phyloP scores from a whole-genome alignment of 1,284 basidiomycete species.

The Cutaneotrichosporon mucoides region DNA sequence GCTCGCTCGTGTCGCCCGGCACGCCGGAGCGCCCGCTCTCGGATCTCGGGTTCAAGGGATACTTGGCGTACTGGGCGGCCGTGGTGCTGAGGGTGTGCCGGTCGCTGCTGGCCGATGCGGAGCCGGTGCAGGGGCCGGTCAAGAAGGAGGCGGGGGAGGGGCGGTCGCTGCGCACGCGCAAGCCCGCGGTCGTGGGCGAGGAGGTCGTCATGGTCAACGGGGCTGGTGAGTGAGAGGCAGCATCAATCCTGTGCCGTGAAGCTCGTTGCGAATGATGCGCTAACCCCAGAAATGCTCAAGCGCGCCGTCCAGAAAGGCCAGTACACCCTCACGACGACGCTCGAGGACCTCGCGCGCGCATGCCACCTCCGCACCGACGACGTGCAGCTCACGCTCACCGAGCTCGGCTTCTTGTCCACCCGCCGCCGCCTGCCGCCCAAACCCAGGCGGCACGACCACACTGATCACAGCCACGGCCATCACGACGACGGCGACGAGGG shows the following conservation, averaged over 20 bases:
- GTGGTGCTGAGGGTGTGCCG: conserved; percentile 77
- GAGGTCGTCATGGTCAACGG: conserved; percentile 18
- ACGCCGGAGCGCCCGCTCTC: conserved; percentile 94
- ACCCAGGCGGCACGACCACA: too few relatives aligned
- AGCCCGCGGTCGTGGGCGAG: conserved; percentile 6
- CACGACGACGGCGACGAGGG: conserved; percentile 24
- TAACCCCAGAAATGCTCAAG: conserved; percentile 9
- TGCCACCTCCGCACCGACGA: conserved; percentile 82
- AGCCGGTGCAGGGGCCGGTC: neutral
- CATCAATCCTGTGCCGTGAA: neutral
- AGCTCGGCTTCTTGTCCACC: conserved; percentile 69
- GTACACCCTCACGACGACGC: conserved; percentile 58
- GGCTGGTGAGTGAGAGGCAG: conserved; percentile 17
- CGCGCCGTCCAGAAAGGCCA: conserved; percentile 18
- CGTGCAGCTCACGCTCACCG: conserved; percentile 77
- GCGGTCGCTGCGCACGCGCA: conserved; percentile 17
- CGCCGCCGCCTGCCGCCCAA: conserved; percentile 23
- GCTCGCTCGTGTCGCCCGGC: conserved; percentile 61
- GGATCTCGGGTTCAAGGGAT: conserved; percentile 84
- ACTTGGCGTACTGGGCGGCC: conserved; percentile 86
- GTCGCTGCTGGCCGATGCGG: conserved; percentile 46
- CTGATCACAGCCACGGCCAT: too few relatives aligned
- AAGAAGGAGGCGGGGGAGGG: conserved; percentile 7
- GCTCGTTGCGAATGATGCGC: neutral
- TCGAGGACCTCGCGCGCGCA: conserved; percentile 68